Percentiles rank a stretch among this genome's conserved stretches.
Evolutionary conservation across 2,329 filamentous ascomycete genomes (phyloP).

Genomic region (Paecilomyces sp.): DNA sequence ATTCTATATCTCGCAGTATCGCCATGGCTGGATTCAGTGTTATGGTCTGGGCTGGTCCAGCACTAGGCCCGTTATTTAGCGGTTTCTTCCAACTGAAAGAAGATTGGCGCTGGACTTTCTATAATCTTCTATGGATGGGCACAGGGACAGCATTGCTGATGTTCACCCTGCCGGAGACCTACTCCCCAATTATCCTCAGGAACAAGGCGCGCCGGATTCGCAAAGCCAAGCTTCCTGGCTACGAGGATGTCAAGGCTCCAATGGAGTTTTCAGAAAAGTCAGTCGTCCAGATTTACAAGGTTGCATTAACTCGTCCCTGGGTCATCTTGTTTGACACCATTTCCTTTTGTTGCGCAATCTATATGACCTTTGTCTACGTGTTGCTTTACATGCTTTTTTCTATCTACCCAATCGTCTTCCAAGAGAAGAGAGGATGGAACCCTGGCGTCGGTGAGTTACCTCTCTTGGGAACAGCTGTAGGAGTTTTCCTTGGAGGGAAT

Average conservation of each 20-base stretch:
- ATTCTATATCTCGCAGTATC: constrained; percentile 45
- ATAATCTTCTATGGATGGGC: constrained; percentile 35
- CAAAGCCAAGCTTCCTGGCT: constrained; percentile 42
- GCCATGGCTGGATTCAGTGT: constrained; percentile 49
- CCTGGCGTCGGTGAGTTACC: constrained; percentile 46
- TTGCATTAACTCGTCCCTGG: constrained; percentile 49
- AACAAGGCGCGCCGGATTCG: constrained; percentile 50
- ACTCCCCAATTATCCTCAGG: constrained; percentile 43
- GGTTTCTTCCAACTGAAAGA: constrained; percentile 53
- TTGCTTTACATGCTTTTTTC: constrained; percentile 5
- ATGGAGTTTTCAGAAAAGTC: constrained; percentile 42
- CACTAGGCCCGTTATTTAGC: constrained; percentile 47
- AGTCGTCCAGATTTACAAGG: constrained; percentile 41
- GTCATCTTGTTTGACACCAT: constrained; percentile 47
- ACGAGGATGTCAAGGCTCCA: constrained; percentile 45
- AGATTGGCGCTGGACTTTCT: constrained; percentile 40
- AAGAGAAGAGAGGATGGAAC: constrained; percentile 48
- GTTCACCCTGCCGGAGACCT: constrained; percentile 55
- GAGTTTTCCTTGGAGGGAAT: no score
- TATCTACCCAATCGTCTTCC: constrained; percentile 45
- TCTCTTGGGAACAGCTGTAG: constrained; percentile 27
- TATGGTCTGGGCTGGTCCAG: constrained; percentile 49
- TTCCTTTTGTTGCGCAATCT: constrained; percentile 44
- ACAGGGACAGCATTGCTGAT: constrained; percentile 35
- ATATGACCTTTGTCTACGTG: constrained; percentile 36